These are phyloP conservation scores for Phragmites australis DNA, from an alignment of 176 grass and related monocot species.

Conservation along the genomic window DNA sequence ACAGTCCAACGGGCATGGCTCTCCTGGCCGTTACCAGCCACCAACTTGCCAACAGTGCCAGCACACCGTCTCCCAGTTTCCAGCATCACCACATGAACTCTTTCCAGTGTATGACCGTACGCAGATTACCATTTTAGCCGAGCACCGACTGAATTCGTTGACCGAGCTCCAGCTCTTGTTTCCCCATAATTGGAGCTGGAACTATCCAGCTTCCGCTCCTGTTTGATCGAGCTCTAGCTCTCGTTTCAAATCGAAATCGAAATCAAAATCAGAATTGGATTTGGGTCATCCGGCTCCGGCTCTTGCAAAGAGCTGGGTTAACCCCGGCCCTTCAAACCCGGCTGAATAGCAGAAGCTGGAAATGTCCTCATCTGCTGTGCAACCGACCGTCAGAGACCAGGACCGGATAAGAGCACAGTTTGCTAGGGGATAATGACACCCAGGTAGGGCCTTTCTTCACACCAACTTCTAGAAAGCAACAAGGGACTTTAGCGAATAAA, in stretches of 20 bases:
- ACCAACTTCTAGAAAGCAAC: conserved; percentile 54
- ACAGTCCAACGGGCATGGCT: not conserved
- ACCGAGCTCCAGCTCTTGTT: not conserved
- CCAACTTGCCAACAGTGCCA: conserved; percentile 5
- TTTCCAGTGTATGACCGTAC: not conserved
- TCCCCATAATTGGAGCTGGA: not conserved
- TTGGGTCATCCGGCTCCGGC: not conserved
- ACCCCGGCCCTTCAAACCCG: conserved; percentile 28
- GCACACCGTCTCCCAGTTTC: not conserved
- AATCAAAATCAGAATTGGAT: not conserved
- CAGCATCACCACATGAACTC: not conserved
- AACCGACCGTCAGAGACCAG: conserved; percentile 31
- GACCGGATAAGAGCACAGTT: conserved; percentile 43
- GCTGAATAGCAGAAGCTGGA: conserved; percentile 12
- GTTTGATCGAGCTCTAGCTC: not conserved
- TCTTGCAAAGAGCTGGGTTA: not conserved
- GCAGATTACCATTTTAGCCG: not conserved
- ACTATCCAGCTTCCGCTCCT: not conserved
- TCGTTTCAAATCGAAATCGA: not conserved
- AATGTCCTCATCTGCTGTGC: conserved; percentile 17
- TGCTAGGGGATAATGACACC: conserved; percentile 54
- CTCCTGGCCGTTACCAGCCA: conserved; percentile 2
- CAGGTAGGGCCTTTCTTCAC: conserved; percentile 26
- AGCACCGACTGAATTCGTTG: not conserved
- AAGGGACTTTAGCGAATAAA: not conserved